Base-by-base conservation (phyloP, 2,329 filamentous ascomycete genomes). In the Alternaria sp. region DNA sequence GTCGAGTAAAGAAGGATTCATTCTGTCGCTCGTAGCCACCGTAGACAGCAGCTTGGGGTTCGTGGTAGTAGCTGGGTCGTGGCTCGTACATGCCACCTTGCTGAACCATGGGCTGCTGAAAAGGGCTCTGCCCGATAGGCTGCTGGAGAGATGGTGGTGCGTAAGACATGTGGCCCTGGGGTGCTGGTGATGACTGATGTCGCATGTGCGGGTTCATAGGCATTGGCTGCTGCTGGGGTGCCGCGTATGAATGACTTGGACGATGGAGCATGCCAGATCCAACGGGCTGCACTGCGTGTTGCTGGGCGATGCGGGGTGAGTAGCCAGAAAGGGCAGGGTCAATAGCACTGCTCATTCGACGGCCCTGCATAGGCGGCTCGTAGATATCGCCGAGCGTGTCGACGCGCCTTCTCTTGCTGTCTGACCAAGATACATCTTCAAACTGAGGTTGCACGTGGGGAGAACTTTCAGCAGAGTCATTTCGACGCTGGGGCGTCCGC, bases 401-500 rank as follows among this genome's bases (percentile, higher is more conserved):
- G 45, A 71, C 62, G 46, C 75, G 75, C 43, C 73, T 70, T 43
- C 73, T 72, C 65, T 73, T 75, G 45, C 62, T 67, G 17, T 70
- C 66, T 40, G 49, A 49, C 75, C 75, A 78, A 7, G 70, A 50
- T 21, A 75, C 63, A 6, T 78, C 75, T 9, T 76, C 75, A 54
- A 77, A 79, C 3, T 71, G 70, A 12, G 73, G 70, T 17, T 63
- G 51, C n/a, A 62, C 61, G 36, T 66, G 65, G 2, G 76, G 76
- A 15, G 76, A 79, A 58, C 67, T 73, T n/a, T 73, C 70, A 15
- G 63, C 65, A 15, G 74, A 77, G 11, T 58, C 69, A 52, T 74
- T 67, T 19, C 67, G 71, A 32, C 72, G 71, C 15, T 72, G 70
- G 10, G 77, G 77, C 44, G 77, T 79, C n/a, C 67, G 68, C 19